A percentile compares a stretch with the other conserved stretches of the same genome.
Evolutionary conservation across 192 early-diverging fungal genomes (phyloP).

Genomic region (Linnemannia elongata): DNA sequence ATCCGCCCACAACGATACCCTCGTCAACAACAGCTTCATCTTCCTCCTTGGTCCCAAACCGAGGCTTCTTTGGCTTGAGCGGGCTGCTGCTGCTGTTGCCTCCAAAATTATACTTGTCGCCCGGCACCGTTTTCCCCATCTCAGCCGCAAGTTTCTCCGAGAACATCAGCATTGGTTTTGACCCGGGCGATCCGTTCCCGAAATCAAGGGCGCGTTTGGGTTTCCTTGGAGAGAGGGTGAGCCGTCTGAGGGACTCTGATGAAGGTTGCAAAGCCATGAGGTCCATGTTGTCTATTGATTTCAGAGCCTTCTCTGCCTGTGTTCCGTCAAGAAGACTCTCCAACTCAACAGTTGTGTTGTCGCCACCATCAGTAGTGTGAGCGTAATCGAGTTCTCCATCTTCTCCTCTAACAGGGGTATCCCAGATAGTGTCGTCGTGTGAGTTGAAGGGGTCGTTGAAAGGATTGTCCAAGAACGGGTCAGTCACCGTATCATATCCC

Average conservation of each 20-base stretch:
- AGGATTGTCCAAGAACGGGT: neutral
- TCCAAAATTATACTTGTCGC: neutral
- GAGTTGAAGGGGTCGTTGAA: constrained; percentile 12
- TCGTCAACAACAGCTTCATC: neutral
- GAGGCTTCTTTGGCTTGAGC: neutral
- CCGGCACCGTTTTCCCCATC: neutral
- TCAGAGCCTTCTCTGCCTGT: constrained; percentile 1
- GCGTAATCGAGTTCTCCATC: neutral
- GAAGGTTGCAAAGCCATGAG: constrained; percentile 26
- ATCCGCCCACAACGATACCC: constrained; percentile 18
- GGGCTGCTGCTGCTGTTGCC: neutral
- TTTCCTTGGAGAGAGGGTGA: constrained; percentile 41
- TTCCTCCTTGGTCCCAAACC: neutral
- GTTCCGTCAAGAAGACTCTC: neutral
- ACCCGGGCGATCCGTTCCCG: neutral
- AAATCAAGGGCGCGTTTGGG: constrained; percentile 6
- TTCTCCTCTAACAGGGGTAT: neutral
- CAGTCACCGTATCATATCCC: neutral
- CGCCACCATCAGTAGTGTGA: neutral
- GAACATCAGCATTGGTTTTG: constrained; percentile 17
- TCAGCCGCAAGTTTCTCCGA: constrained; percentile 26
- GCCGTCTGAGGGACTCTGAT: constrained; percentile 32
- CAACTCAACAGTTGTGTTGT: neutral
- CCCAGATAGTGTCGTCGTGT: neutral
- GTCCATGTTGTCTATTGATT: constrained; percentile 11